A percentile compares a stretch with the other conserved stretches of the same genome.
Conservation (phyloP, 805 yeast genomes). For the Starmera amethionina region DNA sequence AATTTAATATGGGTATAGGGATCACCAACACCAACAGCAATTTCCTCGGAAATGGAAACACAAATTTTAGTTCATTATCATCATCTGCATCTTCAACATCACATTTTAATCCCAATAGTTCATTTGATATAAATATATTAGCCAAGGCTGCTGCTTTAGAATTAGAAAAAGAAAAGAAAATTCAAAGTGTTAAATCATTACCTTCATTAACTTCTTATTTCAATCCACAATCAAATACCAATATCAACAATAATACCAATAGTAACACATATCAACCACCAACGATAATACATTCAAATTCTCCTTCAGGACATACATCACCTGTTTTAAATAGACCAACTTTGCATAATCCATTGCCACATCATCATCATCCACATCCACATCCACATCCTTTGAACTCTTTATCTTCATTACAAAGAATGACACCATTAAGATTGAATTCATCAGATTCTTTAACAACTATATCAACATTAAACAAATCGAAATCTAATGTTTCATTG, state of each 20-base stretch:
- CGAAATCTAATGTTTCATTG: constrained; percentile 17
- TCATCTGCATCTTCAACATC: constrained; percentile 2
- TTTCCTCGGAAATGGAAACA: not conserved
- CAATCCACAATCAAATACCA: constrained; percentile 2
- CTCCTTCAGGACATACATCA: too few relatives aligned
- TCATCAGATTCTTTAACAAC: not conserved
- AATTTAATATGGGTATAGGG: not conserved
- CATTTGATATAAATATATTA: constrained; percentile 19
- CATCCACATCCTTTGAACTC: constrained; percentile 26
- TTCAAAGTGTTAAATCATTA: constrained; percentile 18
- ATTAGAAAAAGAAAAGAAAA: constrained; percentile 18
- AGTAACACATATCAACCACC: too few relatives aligned
- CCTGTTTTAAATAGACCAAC: not conserved
- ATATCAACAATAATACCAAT: not conserved
- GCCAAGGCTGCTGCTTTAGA: constrained; percentile 22
- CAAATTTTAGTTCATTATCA: not conserved
- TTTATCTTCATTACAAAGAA: constrained; percentile 45
- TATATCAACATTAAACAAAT: constrained; percentile 6
- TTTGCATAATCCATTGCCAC: not conserved
- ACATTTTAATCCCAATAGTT: constrained; percentile 5
- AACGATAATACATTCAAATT: too few relatives aligned
- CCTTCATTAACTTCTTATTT: constrained; percentile 19
- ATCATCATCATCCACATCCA: constrained; percentile 4
- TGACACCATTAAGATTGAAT: constrained; percentile 42
- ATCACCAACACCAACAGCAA: not conserved